Evolutionary conservation across 306 rosid genomes (phyloP).

Genomic region (Begonia peltatifolia): DNA sequence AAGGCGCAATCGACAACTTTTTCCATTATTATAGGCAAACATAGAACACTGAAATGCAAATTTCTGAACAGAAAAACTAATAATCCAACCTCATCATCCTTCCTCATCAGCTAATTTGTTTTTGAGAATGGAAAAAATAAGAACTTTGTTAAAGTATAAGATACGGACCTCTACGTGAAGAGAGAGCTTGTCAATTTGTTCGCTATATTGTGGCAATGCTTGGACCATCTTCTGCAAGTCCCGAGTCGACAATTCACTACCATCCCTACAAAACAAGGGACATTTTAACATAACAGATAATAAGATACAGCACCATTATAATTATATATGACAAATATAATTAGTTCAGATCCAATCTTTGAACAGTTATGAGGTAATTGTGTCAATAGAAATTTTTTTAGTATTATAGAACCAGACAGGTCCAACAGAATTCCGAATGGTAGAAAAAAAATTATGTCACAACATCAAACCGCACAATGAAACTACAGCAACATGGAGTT

Average conservation of each 20-base stretch:
- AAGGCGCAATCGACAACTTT: neutral
- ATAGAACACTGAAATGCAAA: no score
- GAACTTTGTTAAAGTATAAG: neutral
- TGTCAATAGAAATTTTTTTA: no score
- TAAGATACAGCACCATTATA: neutral
- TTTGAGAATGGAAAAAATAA: neutral
- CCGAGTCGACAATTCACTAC: conserved; percentile 70
- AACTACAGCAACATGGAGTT: no score
- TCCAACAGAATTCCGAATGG: no score
- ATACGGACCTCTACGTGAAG: conserved; percentile 77
- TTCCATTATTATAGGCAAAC: no score
- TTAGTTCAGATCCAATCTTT: neutral
- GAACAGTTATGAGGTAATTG: no score
- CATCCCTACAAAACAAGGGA: conserved; percentile 32
- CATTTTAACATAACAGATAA: conserved; percentile 8
- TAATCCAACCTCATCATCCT: neutral
- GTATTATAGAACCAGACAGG: no score
- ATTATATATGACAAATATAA: neutral
- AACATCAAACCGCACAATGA: no score
- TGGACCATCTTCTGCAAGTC: conserved; percentile 94
- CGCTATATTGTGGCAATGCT: conserved; percentile 98
- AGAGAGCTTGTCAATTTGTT: conserved; percentile 91
- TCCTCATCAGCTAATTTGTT: neutral
- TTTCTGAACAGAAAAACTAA: neutral
- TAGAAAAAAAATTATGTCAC: no score